Evolutionary conservation across 495 filamentous ascomycete genomes (phyloP).

Genomic region (Pyronema domesticum): DNA sequence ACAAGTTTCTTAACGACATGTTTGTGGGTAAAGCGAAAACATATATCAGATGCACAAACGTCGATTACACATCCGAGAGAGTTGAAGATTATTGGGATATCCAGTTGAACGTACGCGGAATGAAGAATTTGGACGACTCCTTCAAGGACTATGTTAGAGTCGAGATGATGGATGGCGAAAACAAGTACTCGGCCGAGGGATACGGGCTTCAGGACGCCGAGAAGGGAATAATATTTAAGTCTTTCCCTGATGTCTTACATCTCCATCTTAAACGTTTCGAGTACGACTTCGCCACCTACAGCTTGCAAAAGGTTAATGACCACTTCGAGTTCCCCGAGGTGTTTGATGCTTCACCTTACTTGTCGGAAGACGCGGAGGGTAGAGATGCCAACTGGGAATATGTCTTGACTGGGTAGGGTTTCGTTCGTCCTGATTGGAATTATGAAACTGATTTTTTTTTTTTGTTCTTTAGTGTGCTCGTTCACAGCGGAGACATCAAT

Average conservation of each 20-base stretch:
- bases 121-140: constrained; percentile 80
- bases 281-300: constrained; percentile 86
- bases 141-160: constrained; percentile 93
- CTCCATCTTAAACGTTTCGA: constrained; percentile 95
- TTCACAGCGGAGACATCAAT: constrained; percentile 91
- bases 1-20: constrained; percentile 73
- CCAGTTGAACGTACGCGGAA: constrained; percentile 86
- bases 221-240: constrained; percentile 93
- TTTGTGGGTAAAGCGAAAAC: constrained; percentile 96
- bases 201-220: constrained; percentile 88
- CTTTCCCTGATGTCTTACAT: constrained; percentile 87
- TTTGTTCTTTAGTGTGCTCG: constrained; percentile 40
- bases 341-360: constrained; percentile 76
- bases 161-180: constrained; percentile 92
- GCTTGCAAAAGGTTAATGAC: constrained; percentile 99
- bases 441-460: constrained; percentile 4
- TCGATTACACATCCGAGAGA: constrained; percentile 85
- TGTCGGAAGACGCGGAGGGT: constrained; percentile 69
- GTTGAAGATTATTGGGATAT: constrained; percentile 98
- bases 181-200: constrained; percentile 87
- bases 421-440: neutral
- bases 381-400: constrained; percentile 72
- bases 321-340: constrained; percentile 91
- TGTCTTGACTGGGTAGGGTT: constrained; percentile 54
- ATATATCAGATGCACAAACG: constrained; percentile 96